Base-by-base conservation (phyloP, 164 flowering plant genomes). In the Litsea cubeba region DNA sequence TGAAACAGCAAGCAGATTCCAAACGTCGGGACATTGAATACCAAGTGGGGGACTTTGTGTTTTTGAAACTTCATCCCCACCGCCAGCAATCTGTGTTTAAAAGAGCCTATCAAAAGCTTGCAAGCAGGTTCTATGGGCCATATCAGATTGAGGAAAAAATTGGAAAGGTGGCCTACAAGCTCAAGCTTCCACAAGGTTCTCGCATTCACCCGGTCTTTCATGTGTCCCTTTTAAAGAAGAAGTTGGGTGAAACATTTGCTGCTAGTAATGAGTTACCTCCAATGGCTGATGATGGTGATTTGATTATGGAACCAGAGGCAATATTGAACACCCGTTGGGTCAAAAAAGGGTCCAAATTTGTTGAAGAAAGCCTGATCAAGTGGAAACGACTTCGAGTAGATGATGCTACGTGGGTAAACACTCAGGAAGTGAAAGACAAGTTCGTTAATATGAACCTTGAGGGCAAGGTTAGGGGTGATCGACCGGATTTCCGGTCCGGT, bases 111-210 rank as follows among this genome's bases (percentile, higher is more conserved):
- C 71, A 68, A 18, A 68, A 68, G 54, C 22, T 68, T 5, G 50
- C 71, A 4, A 68, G 54, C 40, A n/a, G 54, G 11, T 68, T 68
- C 40, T 68, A 30, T 40, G 71, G 71, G 18, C 50, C 71, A 68
- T 68, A 35, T 22, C 15, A 20, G 24, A 22, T 68, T 35, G 14
- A 14, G 3, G n/a, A 14, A 62, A 62, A 62, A 62, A n/a, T 62
- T 62, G 65, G 65, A 62, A n/a, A 14, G 32, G 71, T 30, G 18
- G 50, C 50, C 7, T 68, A 35, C 40, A 35, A 1, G 18, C 71
- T 68, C 22, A 10, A 68, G 1, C 50, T 68, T 5, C 71, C 71
- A 0, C 3, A 30, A 11, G 54, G 71, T 10, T 1, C 12, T 20
- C 71, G 10, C 23, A 49, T 68, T 30, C 71, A 68, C 18, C 51